Evolutionary conservation across 1,139 yeast species (phyloP).

Genomic region (Hemisphaericaspora lyxosophila): DNA sequence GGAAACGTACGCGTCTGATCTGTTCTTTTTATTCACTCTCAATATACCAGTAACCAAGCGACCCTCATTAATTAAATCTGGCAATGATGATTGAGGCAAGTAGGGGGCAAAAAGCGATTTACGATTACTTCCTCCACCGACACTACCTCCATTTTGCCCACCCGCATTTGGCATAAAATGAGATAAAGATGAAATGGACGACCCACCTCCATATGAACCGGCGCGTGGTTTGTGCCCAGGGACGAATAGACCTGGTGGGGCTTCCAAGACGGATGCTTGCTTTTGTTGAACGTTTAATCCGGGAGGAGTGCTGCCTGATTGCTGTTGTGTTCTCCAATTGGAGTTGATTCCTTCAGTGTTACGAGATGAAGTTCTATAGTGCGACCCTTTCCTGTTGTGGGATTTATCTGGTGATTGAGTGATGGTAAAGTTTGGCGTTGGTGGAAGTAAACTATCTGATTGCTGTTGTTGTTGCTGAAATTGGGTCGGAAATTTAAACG

Average conservation of each 20-base stretch:
- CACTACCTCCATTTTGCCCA: constrained; percentile 22
- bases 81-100: constrained; percentile 88
- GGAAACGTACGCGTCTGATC: constrained; percentile 96
- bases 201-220: constrained; percentile 59
- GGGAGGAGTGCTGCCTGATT: constrained; percentile 7
- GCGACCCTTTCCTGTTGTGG: constrained; percentile 49
- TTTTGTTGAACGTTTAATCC: constrained; percentile 22
- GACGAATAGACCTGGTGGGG: constrained; percentile 54
- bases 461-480: constrained; percentile 2
- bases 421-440: constrained; percentile 44
- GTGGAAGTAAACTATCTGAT: constrained; percentile 34
- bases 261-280: constrained; percentile 29
- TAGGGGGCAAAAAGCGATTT: constrained; percentile 95
- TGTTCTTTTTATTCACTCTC: constrained; percentile 90
- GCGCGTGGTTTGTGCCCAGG: constrained; percentile 81
- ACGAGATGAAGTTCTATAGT: constrained; percentile 56
- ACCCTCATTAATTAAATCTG: constrained; percentile 87
- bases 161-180: constrained; percentile 32
- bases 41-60: constrained; percentile 87
- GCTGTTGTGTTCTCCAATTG: constrained; percentile 62
- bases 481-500: constrained; percentile 40
- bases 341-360: constrained; percentile 47
- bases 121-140: constrained; percentile 41
- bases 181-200: constrained; percentile 61
- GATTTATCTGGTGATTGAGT: constrained; percentile 41